Base-by-base conservation (phyloP, 2,329 filamentous ascomycete genomes). In the Eutypa lata region DNA sequence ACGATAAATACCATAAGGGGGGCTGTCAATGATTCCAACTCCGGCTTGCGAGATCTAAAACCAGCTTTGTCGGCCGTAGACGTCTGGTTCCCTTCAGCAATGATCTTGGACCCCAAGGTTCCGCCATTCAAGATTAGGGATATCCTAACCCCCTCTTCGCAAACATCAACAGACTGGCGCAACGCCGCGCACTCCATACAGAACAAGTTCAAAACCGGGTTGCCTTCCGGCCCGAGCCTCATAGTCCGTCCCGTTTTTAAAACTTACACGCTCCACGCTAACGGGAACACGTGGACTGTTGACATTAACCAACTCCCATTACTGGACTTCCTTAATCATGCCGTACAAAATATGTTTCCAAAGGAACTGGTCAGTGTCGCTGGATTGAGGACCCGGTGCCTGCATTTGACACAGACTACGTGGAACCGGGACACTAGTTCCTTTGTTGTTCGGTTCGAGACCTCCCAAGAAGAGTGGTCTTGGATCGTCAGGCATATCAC, bases 401-500 rank as follows among this genome's bases (percentile, higher is more conserved):
- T 68, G 16, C 24, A 53, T n/a, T 7, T 67, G 16, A 18, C 35
- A 2, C 56, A 61, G 24, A 7, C 24, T n/a, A 56, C 38, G 19
- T 54, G 47, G 26, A 31, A 31, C 5, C 26, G 26, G 6, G 10
- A 31, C 5, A 31, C 6, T 10, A 5, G 5, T 31, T 31, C 26
- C 10, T 56, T 62, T n/a, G 48, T 56, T n/a, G 56, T 70, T 3
- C 51, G 53, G 7, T 14, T 35, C 2, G 50, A 65, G 3, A 67
- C 64, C 14, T 57, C 57, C 5, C 55, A 67, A n/a, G 26, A 53
- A 1, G 63, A 62, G 10, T 65, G 67, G 65, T 31, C 47, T 11
- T 57, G 57, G 53, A 65, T 68, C 18, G 53, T 55, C 14, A 60
- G 65, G 19, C 59, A 59, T 19, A 59, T 69, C 35, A 55, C 61